Base-by-base conservation (phyloP, 1,284 basidiomycete species). In the Agroathelia rolfsii region DNA sequence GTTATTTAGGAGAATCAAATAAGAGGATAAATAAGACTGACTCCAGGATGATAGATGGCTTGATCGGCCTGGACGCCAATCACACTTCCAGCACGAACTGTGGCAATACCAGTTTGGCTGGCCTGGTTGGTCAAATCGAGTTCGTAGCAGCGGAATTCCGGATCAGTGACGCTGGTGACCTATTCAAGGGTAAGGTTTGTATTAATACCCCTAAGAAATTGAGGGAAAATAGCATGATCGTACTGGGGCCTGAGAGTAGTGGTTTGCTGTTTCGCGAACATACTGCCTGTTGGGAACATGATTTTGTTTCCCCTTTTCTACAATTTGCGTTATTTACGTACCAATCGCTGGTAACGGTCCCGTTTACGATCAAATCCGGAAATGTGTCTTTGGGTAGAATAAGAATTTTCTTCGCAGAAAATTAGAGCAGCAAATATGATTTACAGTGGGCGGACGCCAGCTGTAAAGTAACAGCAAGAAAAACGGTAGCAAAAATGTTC, bases 81-180 rank as follows among this genome's bases (percentile, higher is more conserved):
- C 4, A 50, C 55, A 3, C 55, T 55, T 3, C 60, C 61, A 32
- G 59, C 64, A 16, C 48, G 37, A 5, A 66, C 62, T n/a, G 59
- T 61, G 2, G 59, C 61, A 34, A 56, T 62, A 15, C 50, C 45
- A 15, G 63, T 55, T 28, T 49, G 35, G 16, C 51, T 50, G n/a
- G 57, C 61, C 11, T 47, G 49, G 30, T 51, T 45, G 10, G 44
- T 51, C 11, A 55, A 44, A 37, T 60, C 55, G 28, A 58, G 50
- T 41, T 62, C 62, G 45, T 64, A 67, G 54, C 66, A 69, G 12
- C 63, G 60, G 44, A 69, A 55, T 27, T 59, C 58, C 16, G 51
- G 48, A 45, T 58, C 60, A 1, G 46, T 59, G 14, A 66, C 62
- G 43, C 62, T 58, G 7, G 57, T 64, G 24, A 62, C 58, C 65